A percentile compares a stretch with the other conserved stretches of the same genome.
Evolutionary conservation across 768 basidiomycete genomes (phyloP).

Genomic region (Roridomyces roridus): DNA sequence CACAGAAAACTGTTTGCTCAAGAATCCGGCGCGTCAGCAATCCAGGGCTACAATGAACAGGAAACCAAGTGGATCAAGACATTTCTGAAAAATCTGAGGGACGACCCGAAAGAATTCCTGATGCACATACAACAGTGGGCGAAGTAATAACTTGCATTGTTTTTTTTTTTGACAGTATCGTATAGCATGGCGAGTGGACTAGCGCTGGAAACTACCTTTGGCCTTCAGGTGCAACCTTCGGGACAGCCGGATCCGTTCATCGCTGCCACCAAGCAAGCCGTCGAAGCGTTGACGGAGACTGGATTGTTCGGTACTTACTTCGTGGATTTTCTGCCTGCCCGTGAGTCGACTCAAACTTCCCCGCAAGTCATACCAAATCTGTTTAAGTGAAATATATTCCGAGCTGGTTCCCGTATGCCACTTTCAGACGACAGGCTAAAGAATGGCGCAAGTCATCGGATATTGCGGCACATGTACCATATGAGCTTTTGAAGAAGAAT

Average conservation of each 20-base stretch:
- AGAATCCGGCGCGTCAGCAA: constrained; percentile 17
- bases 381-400: constrained; percentile 18
- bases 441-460: constrained; percentile 19
- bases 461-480: constrained; percentile 16
- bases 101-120: constrained; percentile 17
- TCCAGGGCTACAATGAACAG: constrained; percentile 5
- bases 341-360: too few species aligned
- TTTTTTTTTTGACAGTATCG: neutral
- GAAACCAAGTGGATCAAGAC: constrained; percentile 23
- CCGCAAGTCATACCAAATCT: too few species aligned
- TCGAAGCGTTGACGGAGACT: constrained; percentile 21
- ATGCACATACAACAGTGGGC: constrained; percentile 27
- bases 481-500: constrained; percentile 2
- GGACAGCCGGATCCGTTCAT: constrained; percentile 28
- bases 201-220: constrained; percentile 24
- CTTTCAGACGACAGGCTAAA: constrained; percentile 8
- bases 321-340: constrained; percentile 27
- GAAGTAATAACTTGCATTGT: neutral
- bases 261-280: constrained; percentile 21
- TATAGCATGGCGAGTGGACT: constrained; percentile 24
- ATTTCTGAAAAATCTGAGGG: constrained; percentile 22
- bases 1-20: constrained; percentile 25
- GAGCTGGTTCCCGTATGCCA: constrained; percentile 13
- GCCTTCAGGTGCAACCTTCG: constrained; percentile 27
- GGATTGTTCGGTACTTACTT: constrained; percentile 27